Percentiles rank a stretch among this genome's conserved stretches.
These are phyloP conservation scores for Phaeosphaeriaceae sp. DNA, from an alignment of 2,329 filamentous ascomycete species.

Conservation along the genomic window DNA sequence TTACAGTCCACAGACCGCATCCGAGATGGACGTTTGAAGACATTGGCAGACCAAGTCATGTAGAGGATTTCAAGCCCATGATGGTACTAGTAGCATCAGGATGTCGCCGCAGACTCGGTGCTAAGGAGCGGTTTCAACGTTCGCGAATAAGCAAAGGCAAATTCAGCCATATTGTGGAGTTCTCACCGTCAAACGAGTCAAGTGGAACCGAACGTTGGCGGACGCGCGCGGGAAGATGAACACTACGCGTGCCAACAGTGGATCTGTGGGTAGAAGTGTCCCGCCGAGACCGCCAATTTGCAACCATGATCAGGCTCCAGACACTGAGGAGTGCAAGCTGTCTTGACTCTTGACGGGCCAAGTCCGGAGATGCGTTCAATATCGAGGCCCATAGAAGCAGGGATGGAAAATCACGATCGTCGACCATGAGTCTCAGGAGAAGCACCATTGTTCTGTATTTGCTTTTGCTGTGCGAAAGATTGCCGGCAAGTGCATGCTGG, in stretches of 20 bases:
- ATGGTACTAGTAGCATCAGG: background rate
- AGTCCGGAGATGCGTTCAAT: background rate
- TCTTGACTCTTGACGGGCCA: background rate
- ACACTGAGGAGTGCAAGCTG: background rate
- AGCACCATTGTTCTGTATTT: conserved; percentile 10
- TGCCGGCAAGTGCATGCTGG: conserved; percentile 16
- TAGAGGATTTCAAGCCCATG: conserved; percentile 19
- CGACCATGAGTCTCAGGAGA: conserved; percentile 21
- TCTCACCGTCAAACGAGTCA: conserved; percentile 30
- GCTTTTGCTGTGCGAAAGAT: conserved; percentile 20
- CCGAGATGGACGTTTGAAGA: background rate
- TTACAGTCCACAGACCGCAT: background rate
- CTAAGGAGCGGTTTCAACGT: conserved; percentile 30
- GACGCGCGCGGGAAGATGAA: conserved; percentile 27
- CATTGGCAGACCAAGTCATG: background rate
- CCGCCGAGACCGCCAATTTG: conserved; percentile 21
- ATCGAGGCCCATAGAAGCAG: conserved; percentile 12
- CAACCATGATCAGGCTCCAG: conserved; percentile 8
- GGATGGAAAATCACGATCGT: conserved; percentile 30
- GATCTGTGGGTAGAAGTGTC: conserved; percentile 21
- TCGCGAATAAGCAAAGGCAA: conserved; percentile 26
- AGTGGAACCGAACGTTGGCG: conserved; percentile 42
- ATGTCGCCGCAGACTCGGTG: conserved; percentile 9
- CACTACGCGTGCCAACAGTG: conserved; percentile 28
- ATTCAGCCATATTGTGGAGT: conserved; percentile 29